Conservation (phyloP, 1,284 basidiomycete genomes). For the Ustilago bromivora region DNA sequence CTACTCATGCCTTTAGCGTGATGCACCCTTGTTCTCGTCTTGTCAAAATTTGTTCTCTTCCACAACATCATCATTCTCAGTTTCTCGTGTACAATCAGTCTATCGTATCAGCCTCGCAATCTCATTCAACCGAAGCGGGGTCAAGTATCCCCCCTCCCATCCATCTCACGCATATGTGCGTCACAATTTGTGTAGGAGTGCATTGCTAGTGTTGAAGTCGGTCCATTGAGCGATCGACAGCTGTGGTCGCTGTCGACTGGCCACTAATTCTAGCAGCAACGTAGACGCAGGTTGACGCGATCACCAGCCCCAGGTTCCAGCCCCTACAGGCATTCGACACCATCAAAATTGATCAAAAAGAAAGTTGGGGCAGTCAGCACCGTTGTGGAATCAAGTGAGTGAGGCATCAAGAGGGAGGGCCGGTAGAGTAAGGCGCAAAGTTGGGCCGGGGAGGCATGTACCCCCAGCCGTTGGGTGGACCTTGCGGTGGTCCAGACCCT, state of each 20-base stretch:
- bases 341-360: not conserved
- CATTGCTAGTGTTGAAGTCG: not conserved
- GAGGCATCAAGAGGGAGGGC: slow-evolving; percentile 23
- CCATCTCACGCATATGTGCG: not conserved
- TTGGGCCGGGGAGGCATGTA: slow-evolving; percentile 31
- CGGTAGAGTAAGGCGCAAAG: slow-evolving; percentile 47
- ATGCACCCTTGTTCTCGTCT: slow-evolving; percentile 14
- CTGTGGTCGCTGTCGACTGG: too few species aligned
- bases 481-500: slow-evolving; percentile 23
- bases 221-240: too few species aligned
- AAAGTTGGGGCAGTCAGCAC: slow-evolving; percentile 2
- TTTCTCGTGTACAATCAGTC: slow-evolving; percentile 45
- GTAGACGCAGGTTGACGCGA: not conserved
- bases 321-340: slow-evolving; percentile 17
- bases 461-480: slow-evolving; percentile 26
- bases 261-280: too few species aligned
- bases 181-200: not conserved
- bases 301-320: slow-evolving; percentile 56
- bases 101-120: slow-evolving; percentile 41
- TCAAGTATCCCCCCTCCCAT: slow-evolving; percentile 27
- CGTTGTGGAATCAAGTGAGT: not conserved
- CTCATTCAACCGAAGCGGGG: slow-evolving; percentile 58
- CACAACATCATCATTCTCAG: slow-evolving; percentile 5
- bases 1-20: not conserved
- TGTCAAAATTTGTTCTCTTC: slow-evolving; percentile 9